Conservation (phyloP, 1,284 basidiomycete species). For the Trametes hirsuta region DNA sequence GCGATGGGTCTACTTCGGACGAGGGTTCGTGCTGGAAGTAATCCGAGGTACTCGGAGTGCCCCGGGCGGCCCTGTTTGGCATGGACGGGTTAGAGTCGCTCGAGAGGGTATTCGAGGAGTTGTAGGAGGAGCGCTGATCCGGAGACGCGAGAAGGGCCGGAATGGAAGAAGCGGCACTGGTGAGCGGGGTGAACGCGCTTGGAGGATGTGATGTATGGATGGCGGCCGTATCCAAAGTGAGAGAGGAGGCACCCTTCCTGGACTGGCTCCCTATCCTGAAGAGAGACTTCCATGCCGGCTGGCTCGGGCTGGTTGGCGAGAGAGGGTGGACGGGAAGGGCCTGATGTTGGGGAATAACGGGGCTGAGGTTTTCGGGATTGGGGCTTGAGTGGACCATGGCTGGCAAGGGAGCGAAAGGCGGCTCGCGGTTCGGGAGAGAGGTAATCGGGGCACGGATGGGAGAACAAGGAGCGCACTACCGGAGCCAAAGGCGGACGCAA, state of each 20-base stretch:
- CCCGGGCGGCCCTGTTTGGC: slow-evolving; percentile 32
- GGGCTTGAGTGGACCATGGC: slow-evolving; percentile 26
- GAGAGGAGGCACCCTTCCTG: slow-evolving; percentile 47
- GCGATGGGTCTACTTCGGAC: slow-evolving; percentile 34
- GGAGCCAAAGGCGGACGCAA: neutral
- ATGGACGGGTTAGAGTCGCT: slow-evolving; percentile 59
- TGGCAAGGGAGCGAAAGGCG: slow-evolving; percentile 16
- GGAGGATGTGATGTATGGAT: slow-evolving; percentile 37
- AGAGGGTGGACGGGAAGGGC: slow-evolving; percentile 23
- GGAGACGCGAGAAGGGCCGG: slow-evolving; percentile 48
- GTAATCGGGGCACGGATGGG: slow-evolving; percentile 23
- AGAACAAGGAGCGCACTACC: slow-evolving; percentile 4
- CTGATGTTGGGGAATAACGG: slow-evolving; percentile 26
- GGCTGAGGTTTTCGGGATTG: slow-evolving; percentile 28
- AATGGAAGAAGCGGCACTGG: slow-evolving; percentile 51
- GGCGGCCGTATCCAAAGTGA: slow-evolving; percentile 44
- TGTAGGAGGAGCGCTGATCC: slow-evolving; percentile 69
- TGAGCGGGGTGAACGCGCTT: slow-evolving; percentile 40
- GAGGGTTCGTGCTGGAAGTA: slow-evolving; percentile 29
- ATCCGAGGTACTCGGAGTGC: slow-evolving; percentile 35
- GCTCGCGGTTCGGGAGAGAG: slow-evolving; percentile 12
- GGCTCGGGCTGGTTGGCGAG: slow-evolving; percentile 24
- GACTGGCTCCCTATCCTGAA: slow-evolving; percentile 56
- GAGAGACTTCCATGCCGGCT: slow-evolving; percentile 59
- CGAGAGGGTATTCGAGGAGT: slow-evolving; percentile 71